phyloP scores from a whole-genome alignment of 129 eudicot genomes.

The Logfia minima region DNA sequence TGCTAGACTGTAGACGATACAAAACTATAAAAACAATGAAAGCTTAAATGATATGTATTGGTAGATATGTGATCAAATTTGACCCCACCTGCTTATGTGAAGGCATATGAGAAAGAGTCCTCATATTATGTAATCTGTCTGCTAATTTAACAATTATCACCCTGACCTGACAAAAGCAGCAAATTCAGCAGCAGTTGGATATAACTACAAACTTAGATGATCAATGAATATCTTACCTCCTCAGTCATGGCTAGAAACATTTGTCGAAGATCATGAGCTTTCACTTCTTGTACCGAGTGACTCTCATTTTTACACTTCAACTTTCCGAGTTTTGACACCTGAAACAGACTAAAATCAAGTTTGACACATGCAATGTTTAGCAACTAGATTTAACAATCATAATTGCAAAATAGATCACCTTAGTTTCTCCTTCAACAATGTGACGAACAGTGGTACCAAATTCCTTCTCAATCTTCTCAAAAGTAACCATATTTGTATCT shows the following conservation, averaged over 20 bases:
- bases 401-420: conserved; percentile 47
- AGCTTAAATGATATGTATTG: background rate
- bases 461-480: conserved; percentile 83
- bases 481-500: conserved; percentile 91
- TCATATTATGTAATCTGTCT: conserved; percentile 98
- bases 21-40: conserved; percentile 25
- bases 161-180: conserved; percentile 68
- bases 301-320: conserved; percentile 76
- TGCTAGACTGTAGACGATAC: conserved; percentile 69
- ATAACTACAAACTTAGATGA: conserved; percentile 15
- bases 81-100: conserved; percentile 89
- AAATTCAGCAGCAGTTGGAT: conserved; percentile 15
- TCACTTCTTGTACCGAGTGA: conserved; percentile 86
- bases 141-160: conserved; percentile 98
- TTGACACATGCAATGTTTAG: conserved; percentile 13
- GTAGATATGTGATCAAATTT: conserved; percentile 12
- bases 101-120: conserved; percentile 98
- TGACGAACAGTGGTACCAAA: conserved; percentile 89
- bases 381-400: conserved; percentile 4
- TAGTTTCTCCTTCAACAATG: conserved; percentile 99
- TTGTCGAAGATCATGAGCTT: conserved; percentile 95
- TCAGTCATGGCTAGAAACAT: conserved; percentile 99
- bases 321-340: conserved; percentile 99
- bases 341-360: conserved; percentile 24
- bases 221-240: conserved; percentile 54